Evolutionary conservation across 179 eudicot genomes (phyloP).

Genomic region (Spinacia oleracea): DNA sequence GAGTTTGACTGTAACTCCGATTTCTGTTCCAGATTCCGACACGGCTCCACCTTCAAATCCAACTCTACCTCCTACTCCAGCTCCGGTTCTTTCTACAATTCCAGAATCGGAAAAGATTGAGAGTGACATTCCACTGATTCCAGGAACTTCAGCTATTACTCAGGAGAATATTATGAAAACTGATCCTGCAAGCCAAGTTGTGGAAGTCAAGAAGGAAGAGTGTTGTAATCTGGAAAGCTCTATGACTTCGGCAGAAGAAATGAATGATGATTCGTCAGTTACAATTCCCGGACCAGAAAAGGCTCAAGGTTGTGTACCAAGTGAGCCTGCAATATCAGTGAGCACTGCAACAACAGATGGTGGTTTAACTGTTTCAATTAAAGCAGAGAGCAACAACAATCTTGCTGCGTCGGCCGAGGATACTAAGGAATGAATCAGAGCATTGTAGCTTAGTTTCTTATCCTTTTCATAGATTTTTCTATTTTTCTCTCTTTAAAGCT

Average conservation of each 20-base stretch:
- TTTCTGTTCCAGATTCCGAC: background rate
- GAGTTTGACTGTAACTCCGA: background rate
- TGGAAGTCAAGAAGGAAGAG: conserved; percentile 10
- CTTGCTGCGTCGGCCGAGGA: background rate
- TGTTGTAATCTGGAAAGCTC: conserved; percentile 9
- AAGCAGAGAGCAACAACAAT: conserved; percentile 9
- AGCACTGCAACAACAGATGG: background rate
- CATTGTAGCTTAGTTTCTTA: conserved; percentile 1
- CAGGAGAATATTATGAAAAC: background rate
- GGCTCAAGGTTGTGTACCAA: background rate
- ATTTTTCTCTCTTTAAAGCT: background rate
- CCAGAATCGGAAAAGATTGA: conserved; percentile 22
- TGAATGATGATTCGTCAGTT: background rate
- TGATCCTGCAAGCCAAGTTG: background rate
- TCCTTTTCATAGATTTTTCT: background rate
- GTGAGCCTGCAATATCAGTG: background rate
- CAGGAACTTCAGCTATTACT: background rate
- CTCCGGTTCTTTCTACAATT: background rate
- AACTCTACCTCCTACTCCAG: background rate
- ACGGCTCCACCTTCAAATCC: background rate
- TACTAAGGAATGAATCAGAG: conserved; percentile 8
- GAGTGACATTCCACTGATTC: background rate
- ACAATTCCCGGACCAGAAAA: conserved; percentile 14
- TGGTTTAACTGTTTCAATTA: background rate
- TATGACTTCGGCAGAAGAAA: conserved; percentile 1